These are phyloP conservation scores for Aspergillus spinulosporus DNA, from an alignment of 2,329 filamentous ascomycete species.

Conservation along the genomic window DNA sequence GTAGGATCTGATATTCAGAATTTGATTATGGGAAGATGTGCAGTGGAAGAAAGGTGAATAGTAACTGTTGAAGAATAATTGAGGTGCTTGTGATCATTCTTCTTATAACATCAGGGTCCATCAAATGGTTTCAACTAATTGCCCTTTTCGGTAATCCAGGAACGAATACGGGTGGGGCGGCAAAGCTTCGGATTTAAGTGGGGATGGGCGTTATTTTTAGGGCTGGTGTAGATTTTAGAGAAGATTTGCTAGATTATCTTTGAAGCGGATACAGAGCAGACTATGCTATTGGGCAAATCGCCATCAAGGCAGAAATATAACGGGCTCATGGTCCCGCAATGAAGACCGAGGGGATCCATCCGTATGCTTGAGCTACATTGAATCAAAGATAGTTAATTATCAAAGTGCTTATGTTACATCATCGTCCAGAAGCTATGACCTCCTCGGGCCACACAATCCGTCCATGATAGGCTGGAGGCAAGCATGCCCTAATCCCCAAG, in stretches of 20 bases:
- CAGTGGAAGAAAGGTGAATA: not conserved
- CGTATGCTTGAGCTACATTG: no score
- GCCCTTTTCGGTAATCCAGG: slow-evolving; percentile 26
- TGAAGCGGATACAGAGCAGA: not conserved
- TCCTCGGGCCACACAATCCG: slow-evolving; percentile 33
- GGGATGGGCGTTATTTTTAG: slow-evolving; percentile 2
- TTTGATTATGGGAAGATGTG: not conserved
- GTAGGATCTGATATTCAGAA: not conserved
- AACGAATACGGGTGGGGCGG: slow-evolving; percentile 32
- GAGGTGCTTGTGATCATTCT: not conserved
- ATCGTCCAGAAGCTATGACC: slow-evolving; percentile 1
- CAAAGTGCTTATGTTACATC: not conserved
- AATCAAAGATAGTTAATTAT: not conserved
- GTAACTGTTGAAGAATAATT: not conserved
- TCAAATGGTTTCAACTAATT: slow-evolving; percentile 9
- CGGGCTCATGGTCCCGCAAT: not conserved
- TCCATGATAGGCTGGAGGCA: slow-evolving; percentile 20
- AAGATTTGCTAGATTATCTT: not conserved
- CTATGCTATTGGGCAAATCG: not conserved
- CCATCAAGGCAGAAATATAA: not conserved
- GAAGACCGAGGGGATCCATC: no score
- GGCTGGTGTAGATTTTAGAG: not conserved
- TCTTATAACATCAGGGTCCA: slow-evolving; percentile 3
- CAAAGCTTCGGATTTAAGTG: slow-evolving; percentile 13
- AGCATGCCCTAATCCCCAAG: slow-evolving; percentile 25